Evolutionary conservation across 495 filamentous ascomycete species (phyloP), one percentile per base, ranked within the genome.

Genomic region (Aspergillus baeticus): DNA sequence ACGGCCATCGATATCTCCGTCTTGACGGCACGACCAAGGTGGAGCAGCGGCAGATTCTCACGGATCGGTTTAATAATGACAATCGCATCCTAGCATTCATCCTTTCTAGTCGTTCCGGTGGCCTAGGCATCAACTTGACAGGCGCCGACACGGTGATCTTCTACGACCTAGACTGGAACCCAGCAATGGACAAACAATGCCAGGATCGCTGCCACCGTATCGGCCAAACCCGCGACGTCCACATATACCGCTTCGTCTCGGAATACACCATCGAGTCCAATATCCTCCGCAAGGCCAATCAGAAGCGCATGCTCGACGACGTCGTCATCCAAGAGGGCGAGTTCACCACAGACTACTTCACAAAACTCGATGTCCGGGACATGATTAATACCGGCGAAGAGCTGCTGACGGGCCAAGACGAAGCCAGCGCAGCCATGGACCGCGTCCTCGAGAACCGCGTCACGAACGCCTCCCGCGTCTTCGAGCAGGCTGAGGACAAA

Each of bases 151-250:
- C 94, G 0, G 95, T 99, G 64, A 98, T 99, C 64, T 99, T 99
- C 75, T 99, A 99, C 73, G 95, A 99, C 69, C 83, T 96, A 39
- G 95, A 99, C 72, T 99, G 95, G 95, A 99, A 99, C 62, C 95
- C 95, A 0, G 95, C 95, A 10, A 99, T 99, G 95, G 95, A 99
- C 71, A 96, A 96, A 65, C 95, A 99, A 70, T 99, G 95, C 67
- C 95, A 98, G 72, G 95, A 99, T 67, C 87, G 95, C 59, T 93
- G 90, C 60, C 95, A 99, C 69, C 92, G 95, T 49, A 99, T 99
- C 63, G 95, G 95, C 3, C 95, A 99, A 71, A 98, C 95, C 0
- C 86, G 95, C 23, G 95, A 99, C 65, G 95, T 99, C 36, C 93
- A 98, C 65, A 97, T 99, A 63, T 99, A 97, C 73, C 89, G 94